Evolutionary conservation across 2,329 filamentous ascomycete genomes (phyloP).

Genomic region (Neopestalotiopsis sp.): DNA sequence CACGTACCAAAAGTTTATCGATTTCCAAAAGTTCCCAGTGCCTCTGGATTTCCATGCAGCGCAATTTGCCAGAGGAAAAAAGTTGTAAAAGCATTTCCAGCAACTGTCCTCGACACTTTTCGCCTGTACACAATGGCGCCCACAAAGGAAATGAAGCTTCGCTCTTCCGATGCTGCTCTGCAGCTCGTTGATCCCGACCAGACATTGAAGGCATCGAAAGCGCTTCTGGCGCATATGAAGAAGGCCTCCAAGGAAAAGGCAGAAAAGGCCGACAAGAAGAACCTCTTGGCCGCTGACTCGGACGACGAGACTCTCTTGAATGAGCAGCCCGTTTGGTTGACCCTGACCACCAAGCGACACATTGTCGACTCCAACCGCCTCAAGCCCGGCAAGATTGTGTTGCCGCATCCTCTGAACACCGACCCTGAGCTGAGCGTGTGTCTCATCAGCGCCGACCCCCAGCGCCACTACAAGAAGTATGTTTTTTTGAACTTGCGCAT

Average conservation of each 20-base stretch:
- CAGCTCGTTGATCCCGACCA: slow-evolving; percentile 48
- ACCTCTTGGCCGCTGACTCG: slow-evolving; percentile 55
- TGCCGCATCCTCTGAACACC: slow-evolving; percentile 78
- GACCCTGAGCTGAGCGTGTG: slow-evolving; percentile 65
- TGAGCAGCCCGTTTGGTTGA: slow-evolving; percentile 66
- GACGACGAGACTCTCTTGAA: slow-evolving; percentile 49
- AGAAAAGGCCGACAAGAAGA: slow-evolving; percentile 56
- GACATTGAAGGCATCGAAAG: slow-evolving; percentile 68
- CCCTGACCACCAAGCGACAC: slow-evolving; percentile 69
- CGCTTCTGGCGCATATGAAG: slow-evolving; percentile 67
- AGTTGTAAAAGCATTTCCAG: neutral
- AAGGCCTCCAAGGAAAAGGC: slow-evolving; percentile 56
- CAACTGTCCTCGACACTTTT: neutral
- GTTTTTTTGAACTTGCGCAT: neutral
- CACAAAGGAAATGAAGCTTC: slow-evolving; percentile 45
- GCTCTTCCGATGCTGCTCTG: slow-evolving; percentile 32
- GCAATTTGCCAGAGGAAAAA: neutral
- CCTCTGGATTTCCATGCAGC: slow-evolving; percentile 2
- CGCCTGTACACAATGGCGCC: slow-evolving; percentile 41
- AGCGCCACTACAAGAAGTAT: slow-evolving; percentile 78
- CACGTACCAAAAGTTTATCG: slow-evolving; percentile 18
- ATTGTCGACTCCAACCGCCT: slow-evolving; percentile 76
- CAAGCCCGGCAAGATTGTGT: slow-evolving; percentile 81
- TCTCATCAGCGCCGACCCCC: slow-evolving; percentile 73
- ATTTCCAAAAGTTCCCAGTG: neutral